Evolutionary conservation across 108 stramenopile species (phyloP).

Genomic region (Pseudonitzschia pungens): DNA sequence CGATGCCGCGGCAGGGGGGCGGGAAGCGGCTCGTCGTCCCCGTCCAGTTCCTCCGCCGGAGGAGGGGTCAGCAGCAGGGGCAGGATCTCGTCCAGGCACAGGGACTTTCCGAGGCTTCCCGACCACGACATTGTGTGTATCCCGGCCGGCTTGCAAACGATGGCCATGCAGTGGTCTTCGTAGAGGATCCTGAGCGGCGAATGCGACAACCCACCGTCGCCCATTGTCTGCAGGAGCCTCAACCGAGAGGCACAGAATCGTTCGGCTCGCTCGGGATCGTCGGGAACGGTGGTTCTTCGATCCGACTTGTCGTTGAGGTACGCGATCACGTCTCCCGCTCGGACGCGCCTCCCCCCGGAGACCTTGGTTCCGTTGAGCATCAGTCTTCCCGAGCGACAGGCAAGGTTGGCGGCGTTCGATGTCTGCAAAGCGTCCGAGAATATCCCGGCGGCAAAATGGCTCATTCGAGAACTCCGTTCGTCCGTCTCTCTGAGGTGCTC

Average conservation of each 20-base stretch:
- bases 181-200: constrained; percentile 9
- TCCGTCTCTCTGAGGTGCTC: background rate
- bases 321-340: background rate
- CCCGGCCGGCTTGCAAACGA: constrained; percentile 13
- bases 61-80: background rate
- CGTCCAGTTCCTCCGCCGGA: background rate
- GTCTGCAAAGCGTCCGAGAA: constrained; percentile 3
- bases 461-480: background rate
- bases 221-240: background rate
- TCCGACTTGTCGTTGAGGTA: background rate
- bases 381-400: constrained; percentile 8
- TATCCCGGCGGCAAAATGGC: background rate
- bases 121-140: constrained; percentile 17
- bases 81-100: constrained; percentile 9
- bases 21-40: constrained; percentile 6
- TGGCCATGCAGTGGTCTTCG: constrained; percentile 8
- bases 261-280: background rate
- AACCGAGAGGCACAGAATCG: constrained; percentile 16
- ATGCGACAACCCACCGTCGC: constrained; percentile 4
- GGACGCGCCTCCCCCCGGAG: background rate
- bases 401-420: constrained; percentile 18
- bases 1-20: constrained; percentile 11
- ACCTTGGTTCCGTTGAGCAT: background rate
- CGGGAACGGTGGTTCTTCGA: background rate
- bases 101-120: constrained; percentile 18